Base-by-base conservation (phyloP, 805 yeast species). In the Kuraishia capsulata region DNA sequence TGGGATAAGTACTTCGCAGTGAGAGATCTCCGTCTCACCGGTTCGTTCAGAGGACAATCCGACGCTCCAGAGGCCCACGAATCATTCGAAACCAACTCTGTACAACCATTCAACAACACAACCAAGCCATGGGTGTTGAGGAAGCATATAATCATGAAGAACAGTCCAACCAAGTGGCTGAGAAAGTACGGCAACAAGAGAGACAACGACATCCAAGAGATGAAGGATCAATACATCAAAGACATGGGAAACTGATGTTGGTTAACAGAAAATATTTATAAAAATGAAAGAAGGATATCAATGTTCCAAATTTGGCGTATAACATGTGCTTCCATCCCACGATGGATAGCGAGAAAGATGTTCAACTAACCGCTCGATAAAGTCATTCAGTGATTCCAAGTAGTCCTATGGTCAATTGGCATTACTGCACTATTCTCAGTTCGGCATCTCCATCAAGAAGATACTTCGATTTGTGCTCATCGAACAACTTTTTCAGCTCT, bases 11-110 rank as follows among this genome's bases (percentile, higher is more conserved):
- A 64, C 42, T 57, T 62, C 70, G 76, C 84, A 61, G 81, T 80
- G 46, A 70, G 95, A 52, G 95, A 85, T 58, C 67, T 71, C 53
- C 68, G 90, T 46, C 64, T 85, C 51, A 85, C 95, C 9, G 95
- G 95, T 20, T 67, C 69, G 31, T 67, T 63, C 51, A 69, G 95
- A 53, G 89, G 79, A 29, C 90, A 83, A 55, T 56, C 69, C 36
- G 77, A 75, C 45, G 71, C 66, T 32, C 72, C 88, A 5, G 61
- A 70, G 30, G 95, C 94, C 3, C 87, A 88, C 29, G 89, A 81
- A 43, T 71, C 68, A 24, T 85, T 86, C 70, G 82, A 79, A 62
- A 77, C 84, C n/a, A 77, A 73, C 54, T 71, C 83, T 9, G 60
- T 67, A 33, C 57, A 48, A 20, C 59, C 58, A 43, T 59, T 56